Base-by-base conservation (phyloP, 495 filamentous ascomycete genomes). In the Aspergillus biplanus region DNA sequence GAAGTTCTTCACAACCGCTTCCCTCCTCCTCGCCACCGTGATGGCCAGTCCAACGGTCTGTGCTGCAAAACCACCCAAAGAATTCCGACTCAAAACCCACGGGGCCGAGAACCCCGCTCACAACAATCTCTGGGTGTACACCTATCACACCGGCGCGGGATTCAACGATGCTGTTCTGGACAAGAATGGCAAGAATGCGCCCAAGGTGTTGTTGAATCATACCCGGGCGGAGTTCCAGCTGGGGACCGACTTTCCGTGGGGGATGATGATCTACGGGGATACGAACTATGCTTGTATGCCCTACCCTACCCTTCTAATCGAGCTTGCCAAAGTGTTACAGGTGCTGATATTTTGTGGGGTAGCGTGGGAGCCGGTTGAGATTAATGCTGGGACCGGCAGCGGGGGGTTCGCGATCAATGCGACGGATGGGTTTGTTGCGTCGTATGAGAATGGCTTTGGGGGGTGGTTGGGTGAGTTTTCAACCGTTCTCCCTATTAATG, bases 351-450 rank as follows among this genome's bases (percentile, higher is more conserved):
- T 21, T 50, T 18, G n/a, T 16, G 9, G 12, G 12, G 27, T 4
- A 54, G 52, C 52, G 34, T 54, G 52, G 52, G 52, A 54, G 33
- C 33, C 52, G 11, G 52, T 54, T 12, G 31, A 54, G 52, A 54
- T 54, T 13, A 54, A 54, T 16, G 27, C 15, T 32, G 52, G 52
- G 3, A 32, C 11, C 11, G 52, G 52, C 13, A 12, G 6, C 7
- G 7, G 7, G 7, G 52, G 52, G 33, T 54, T 54, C 27, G 5
- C 27, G 0, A 11, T 54, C 7, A 54, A 54, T 16, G 52, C 5
- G 52, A 54, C 52, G 21, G 21, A 27, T 12, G 52, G 52, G 1
- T 54, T 54, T 5, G 52, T 54, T 34, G 33, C 27, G 52, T 54
- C 52, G 52, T 34, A 34, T 15, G 4, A 54, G 32, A 12, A 54